Percentiles rank a stretch among this genome's conserved stretches.
Evolutionary conservation across 2,329 filamentous ascomycete genomes (phyloP).

Genomic region (Eutypella sp.): DNA sequence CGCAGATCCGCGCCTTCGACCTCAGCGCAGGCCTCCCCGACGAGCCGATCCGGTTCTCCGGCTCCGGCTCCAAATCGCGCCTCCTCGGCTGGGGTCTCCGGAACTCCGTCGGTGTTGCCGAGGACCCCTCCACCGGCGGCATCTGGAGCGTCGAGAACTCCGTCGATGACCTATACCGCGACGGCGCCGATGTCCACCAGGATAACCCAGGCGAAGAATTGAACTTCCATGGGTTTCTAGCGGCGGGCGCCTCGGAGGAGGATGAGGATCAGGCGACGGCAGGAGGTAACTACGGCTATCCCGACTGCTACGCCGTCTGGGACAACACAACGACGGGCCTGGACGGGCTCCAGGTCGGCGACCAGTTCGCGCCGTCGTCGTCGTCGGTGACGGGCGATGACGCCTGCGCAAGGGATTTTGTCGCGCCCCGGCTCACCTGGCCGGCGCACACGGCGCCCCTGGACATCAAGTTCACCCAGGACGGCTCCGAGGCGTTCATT

Average conservation of each 20-base stretch:
- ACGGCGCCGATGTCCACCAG: slow-evolving; percentile 55
- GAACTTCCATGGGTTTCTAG: slow-evolving; percentile 60
- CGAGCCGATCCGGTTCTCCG: slow-evolving; percentile 35
- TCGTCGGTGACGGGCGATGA: slow-evolving; percentile 34
- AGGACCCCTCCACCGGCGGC: slow-evolving; percentile 48
- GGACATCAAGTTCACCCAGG: slow-evolving; percentile 61
- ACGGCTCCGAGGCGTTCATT: slow-evolving; percentile 57
- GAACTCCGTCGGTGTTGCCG: slow-evolving; percentile 66
- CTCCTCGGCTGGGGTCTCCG: slow-evolving; percentile 64
- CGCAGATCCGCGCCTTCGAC: slow-evolving; percentile 52
- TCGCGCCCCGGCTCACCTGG: slow-evolving; percentile 51
- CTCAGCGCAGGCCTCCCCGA: slow-evolving; percentile 23
- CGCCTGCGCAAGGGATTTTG: slow-evolving; percentile 36
- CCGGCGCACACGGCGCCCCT: slow-evolving; percentile 65
- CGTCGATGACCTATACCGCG: slow-evolving; percentile 57
- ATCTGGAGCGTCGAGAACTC: slow-evolving; percentile 65
- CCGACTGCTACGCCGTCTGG: slow-evolving; percentile 64
- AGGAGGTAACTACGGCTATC: slow-evolving; percentile 63
- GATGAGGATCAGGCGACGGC: no score
- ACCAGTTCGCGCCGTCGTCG: slow-evolving; percentile 42
- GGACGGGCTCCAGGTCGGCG: slow-evolving; percentile 37
- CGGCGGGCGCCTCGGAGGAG: no score
- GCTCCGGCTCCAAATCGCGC: slow-evolving; percentile 42
- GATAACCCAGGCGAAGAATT: slow-evolving; percentile 71
- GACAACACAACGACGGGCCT: slow-evolving; percentile 39